A percentile compares a stretch with the other conserved stretches of the same genome.
Evolutionary conservation across 805 yeast genomes (phyloP).

Genomic region (Middelhovenomyces tepae): DNA sequence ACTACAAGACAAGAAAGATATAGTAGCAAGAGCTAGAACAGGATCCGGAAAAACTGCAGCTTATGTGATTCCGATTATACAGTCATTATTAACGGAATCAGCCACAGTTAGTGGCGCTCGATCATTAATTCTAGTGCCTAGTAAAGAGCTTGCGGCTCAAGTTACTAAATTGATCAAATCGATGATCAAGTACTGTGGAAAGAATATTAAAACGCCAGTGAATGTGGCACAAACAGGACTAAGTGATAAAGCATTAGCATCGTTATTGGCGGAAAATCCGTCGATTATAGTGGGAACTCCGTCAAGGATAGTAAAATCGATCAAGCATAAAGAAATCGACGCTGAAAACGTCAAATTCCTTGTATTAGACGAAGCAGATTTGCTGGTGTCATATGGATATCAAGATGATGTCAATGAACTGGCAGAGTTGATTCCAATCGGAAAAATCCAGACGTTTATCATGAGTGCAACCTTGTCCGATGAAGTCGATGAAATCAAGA

Average conservation of each 20-base stretch:
- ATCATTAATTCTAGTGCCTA: constrained; percentile 73
- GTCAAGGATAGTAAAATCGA: too few relatives aligned
- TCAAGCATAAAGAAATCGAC: too few relatives aligned
- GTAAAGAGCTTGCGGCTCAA: constrained; percentile 85
- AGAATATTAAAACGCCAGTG: constrained; percentile 48
- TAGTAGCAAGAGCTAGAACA: constrained; percentile 88
- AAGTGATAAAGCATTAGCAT: constrained; percentile 49
- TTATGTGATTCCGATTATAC: constrained; percentile 78
- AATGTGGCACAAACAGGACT: constrained; percentile 59
- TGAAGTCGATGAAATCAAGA: constrained; percentile 69
- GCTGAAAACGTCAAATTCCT: constrained; percentile 54
- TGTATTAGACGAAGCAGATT: constrained; percentile 92
- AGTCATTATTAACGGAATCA: constrained; percentile 49
- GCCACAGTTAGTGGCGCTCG: constrained; percentile 18
- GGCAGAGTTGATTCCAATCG: constrained; percentile 55
- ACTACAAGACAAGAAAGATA: constrained; percentile 79
- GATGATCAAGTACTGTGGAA: constrained; percentile 62
- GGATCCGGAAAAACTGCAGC: constrained; percentile 97
- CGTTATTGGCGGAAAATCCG: constrained; percentile 66
- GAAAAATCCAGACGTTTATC: constrained; percentile 66
- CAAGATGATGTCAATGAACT: constrained; percentile 71
- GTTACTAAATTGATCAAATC: constrained; percentile 63
- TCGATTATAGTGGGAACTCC: constrained; percentile 86
- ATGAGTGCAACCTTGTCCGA: constrained; percentile 96
- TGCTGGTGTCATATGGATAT: constrained; percentile 83